Base-by-base conservation (phyloP, 495 filamentous ascomycete species). In the Neurospora cerealis region DNA sequence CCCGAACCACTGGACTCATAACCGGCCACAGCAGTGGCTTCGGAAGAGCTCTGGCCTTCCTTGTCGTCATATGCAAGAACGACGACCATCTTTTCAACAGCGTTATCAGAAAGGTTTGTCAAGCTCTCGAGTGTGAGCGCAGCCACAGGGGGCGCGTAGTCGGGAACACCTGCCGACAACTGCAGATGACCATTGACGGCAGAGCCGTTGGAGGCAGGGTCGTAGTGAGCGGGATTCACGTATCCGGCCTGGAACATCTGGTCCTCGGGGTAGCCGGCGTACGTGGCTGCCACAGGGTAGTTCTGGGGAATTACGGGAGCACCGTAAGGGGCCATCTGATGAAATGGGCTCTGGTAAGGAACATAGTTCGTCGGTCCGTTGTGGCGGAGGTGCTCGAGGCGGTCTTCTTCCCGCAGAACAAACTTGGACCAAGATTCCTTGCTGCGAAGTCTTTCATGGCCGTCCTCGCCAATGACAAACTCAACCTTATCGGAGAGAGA, bases 351-450 rank as follows among this genome's bases (percentile, higher is more conserved):
- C 38, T 24, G 54, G 39, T 72, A 71, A 60, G 70, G 69, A 73
- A 70, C 77, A 32, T 39, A 75, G 71, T 32, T 73, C 42, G 48
- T 36, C 3, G 86, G 86, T 11, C 85, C 86, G 39, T 83, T 78
- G 74, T 85, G 80, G 70, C 81, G 83, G 21, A 81, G 81, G 8
- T 74, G 76, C 21, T 83, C 80, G 38, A 82, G 76, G 72, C 87
- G 83, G 71, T 80, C 76, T 6, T 89, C 84, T 36, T 87, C 85
- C 62, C 90, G 83, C 70, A 98, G 81, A 13, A 97, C 87, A 89
- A 93, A 99, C 73, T 90, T 88, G 71, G 92, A 84, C 93, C 95
- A 98, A 7, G 88, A 89, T 9, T 95, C 88, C 37, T 87, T 87
- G 48, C 87, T 87, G n/a, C 96, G 91, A 71, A 99, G 77, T n/a